These are phyloP conservation scores for Cladosporium cucumerinum DNA, from an alignment of 2,329 filamentous ascomycete genomes.

Conservation along the genomic window DNA sequence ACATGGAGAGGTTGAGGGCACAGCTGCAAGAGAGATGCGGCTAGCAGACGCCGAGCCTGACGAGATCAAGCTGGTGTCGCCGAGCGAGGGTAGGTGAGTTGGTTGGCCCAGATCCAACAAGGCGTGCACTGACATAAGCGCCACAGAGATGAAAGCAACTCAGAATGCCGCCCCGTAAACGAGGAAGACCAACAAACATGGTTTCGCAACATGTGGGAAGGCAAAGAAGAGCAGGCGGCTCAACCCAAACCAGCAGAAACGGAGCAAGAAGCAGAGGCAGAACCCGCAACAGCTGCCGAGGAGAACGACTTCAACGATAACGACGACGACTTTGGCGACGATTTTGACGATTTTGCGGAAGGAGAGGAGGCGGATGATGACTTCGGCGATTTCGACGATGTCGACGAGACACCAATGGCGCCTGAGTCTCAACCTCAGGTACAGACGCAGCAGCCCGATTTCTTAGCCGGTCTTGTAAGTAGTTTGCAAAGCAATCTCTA, in stretches of 20 bases:
- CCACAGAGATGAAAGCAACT: conserved; percentile 1
- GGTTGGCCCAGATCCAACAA: background rate
- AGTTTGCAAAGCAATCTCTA: conserved; percentile 11
- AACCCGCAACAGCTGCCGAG: conserved; percentile 13
- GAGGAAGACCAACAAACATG: conserved; percentile 32
- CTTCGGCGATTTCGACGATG: conserved; percentile 52
- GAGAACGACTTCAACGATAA: conserved; percentile 54
- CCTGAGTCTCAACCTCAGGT: conserved; percentile 37
- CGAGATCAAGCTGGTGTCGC: conserved; percentile 48
- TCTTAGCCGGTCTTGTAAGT: conserved; percentile 48
- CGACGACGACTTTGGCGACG: conserved; percentile 53
- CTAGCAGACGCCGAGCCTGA: conserved; percentile 60
- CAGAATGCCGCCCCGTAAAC: conserved; percentile 9
- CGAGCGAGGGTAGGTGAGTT: conserved; percentile 55
- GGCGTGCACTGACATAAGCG: background rate
- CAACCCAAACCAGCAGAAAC: conserved; percentile 41
- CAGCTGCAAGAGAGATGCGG: conserved; percentile 54
- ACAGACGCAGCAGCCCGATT: conserved; percentile 38
- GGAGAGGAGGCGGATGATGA: conserved; percentile 45
- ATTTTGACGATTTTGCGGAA: conserved; percentile 64
- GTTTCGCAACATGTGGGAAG: conserved; percentile 33
- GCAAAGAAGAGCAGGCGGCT: conserved; percentile 7
- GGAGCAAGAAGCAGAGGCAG: conserved; percentile 33
- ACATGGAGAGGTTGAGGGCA: conserved; percentile 62
- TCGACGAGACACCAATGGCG: conserved; percentile 39